phyloP scores from a whole-genome alignment of 2,329 filamentous ascomycete genomes.

The Huntiella bhutanensis region DNA sequence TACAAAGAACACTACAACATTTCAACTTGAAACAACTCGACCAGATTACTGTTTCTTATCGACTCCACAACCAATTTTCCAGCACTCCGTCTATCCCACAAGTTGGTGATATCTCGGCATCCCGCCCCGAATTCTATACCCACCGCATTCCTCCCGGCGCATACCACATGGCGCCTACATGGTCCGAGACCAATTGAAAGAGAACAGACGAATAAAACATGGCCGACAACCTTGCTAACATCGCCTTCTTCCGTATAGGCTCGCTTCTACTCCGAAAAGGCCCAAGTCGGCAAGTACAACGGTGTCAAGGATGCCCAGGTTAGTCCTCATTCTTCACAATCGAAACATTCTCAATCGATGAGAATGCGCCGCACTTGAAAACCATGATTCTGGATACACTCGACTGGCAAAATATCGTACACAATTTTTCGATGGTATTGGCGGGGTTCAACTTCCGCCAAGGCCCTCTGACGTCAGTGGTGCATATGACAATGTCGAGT shows the following conservation, averaged over 20 bases:
- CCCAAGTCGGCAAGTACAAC: slow-evolving; percentile 74
- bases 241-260: slow-evolving; percentile 20
- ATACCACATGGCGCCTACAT: background rate
- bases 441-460: slow-evolving; percentile 4
- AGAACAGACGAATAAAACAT: background rate
- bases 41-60: background rate
- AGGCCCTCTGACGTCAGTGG: background rate
- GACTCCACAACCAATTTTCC: background rate
- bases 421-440: background rate
- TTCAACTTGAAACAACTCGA: background rate
- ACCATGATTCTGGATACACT: background rate
- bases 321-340: slow-evolving; percentile 22
- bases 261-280: slow-evolving; percentile 43
- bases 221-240: slow-evolving; percentile 6
- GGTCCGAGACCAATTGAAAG: background rate
- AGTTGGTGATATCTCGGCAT: slow-evolving; percentile 17
- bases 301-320: slow-evolving; percentile 78
- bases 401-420: background rate
- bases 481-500: background rate
- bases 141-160: background rate
- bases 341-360: no score
- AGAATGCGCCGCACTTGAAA: no score
- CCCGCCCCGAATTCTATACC: slow-evolving; percentile 5
- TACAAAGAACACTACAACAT: no score
- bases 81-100: background rate